Evolutionary conservation across 768 basidiomycete genomes (phyloP), one percentile per base, ranked within the genome.

Genomic region (Macrocybe gigantea): DNA sequence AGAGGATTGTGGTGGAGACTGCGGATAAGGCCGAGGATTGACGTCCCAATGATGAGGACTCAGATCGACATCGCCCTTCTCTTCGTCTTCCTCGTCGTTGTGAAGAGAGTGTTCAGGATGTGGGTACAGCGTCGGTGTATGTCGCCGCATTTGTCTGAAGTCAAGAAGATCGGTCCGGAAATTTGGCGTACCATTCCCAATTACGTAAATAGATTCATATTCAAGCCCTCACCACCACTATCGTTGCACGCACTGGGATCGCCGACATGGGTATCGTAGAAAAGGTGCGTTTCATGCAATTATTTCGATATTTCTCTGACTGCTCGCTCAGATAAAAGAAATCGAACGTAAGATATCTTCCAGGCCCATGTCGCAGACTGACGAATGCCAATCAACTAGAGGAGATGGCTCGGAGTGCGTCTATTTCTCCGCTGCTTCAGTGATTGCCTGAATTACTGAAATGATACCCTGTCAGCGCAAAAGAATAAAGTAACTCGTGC

Each of bases 401-500:
- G 82, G 94, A 97, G 80, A 96, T 98, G 94, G 85, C 90, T 54
- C 79, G 93, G 68, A 97, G 93, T 92, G 64, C 73, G 87, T 74
- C 34, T 10, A 22, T 22, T 4, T 22, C 22, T 22, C 22, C 22
- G 1, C 22, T 4, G 22, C 22, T 22, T 1, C 22, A 22, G 4
- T 1, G 22, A 11, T n/a, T 29, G 13, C 30, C n/a, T 53, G 29
- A 38, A 52, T 38, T 47, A 45, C 43, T 7, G 13, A 35, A 29
- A 32, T n/a, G n/a, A n/a, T n/a, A 44, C 42, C 12, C 32, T 47
- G 15, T 14, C 49, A 93, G 90, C 92, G 43, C 93, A 95, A 71
- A 97, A 97, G 74, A 97, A 97, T 67, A 95, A 91, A 79, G 93
- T 85, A 53, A 33, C 10, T 22, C 22, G 4, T 22, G 22, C 22